Conservation (phyloP, 768 basidiomycete genomes). For the Sarcomyxa edulis region DNA sequence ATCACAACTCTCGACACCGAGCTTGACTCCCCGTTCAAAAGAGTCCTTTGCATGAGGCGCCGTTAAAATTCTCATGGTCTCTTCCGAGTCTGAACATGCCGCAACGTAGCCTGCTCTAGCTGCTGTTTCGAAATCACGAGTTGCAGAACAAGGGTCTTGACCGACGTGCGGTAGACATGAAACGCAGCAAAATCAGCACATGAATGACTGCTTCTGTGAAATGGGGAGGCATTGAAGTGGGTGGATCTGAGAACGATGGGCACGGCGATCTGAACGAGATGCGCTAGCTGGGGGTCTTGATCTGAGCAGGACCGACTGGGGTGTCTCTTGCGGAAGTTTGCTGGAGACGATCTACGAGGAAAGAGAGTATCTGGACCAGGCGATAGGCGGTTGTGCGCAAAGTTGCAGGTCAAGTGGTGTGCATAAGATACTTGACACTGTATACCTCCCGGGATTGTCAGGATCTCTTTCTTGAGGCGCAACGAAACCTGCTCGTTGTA, state of each 20-base stretch:
- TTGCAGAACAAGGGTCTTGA: conserved; percentile 72
- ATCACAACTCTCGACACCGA: conserved; percentile 74
- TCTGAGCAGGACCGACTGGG: conserved; percentile 46
- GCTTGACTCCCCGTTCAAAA: conserved; percentile 77
- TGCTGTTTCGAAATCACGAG: conserved; percentile 83
- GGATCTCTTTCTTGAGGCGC: too few species aligned
- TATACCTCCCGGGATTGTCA: too few species aligned
- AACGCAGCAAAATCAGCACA: conserved; percentile 70
- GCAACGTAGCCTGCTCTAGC: conserved; percentile 70
- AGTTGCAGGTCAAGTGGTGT: too few species aligned
- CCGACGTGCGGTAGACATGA: conserved; percentile 61
- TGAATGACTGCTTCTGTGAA: conserved; percentile 68
- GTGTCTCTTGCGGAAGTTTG: too few species aligned
- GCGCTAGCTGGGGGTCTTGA: conserved; percentile 55
- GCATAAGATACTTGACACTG: too few species aligned
- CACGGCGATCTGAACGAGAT: conserved; percentile 61
- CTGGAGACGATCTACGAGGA: conserved; percentile 64
- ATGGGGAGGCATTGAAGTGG: conserved; percentile 31
- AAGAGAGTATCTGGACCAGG: conserved; percentile 80
- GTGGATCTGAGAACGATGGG: conserved; percentile 47
- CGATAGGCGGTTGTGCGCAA: too few species aligned
- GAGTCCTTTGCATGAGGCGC: conserved; percentile 76
- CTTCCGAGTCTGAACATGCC: conserved; percentile 90
- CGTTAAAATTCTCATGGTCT: conserved; percentile 88
- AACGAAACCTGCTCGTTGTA: too few species aligned